These are phyloP conservation scores for Boletus rex-veris DNA, from an alignment of 768 basidiomycete genomes.

Conservation along the genomic window DNA sequence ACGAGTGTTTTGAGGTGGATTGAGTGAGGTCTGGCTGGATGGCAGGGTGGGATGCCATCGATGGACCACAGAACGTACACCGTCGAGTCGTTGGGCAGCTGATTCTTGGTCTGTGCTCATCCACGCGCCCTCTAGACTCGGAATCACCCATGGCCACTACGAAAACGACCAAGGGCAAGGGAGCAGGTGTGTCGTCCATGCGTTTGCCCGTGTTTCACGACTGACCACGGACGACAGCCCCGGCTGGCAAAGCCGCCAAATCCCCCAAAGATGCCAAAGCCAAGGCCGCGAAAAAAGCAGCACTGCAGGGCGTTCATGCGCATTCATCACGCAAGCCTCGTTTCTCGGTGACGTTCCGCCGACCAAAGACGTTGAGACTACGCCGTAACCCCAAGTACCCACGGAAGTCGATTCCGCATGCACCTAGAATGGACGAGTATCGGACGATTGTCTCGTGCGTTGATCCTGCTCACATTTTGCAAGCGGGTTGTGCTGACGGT, in stretches of 20 bases:
- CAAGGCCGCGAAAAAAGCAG: constrained; percentile 95
- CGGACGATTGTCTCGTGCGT: constrained; percentile 87
- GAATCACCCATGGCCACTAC: constrained; percentile 57
- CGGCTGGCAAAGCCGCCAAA: constrained; percentile 29
- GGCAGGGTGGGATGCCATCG: not conserved
- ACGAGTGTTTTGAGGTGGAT: constrained; percentile 20
- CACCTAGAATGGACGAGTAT: constrained; percentile 94
- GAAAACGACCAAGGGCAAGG: constrained; percentile 65
- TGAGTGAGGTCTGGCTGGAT: constrained; percentile 17
- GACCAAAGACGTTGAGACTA: constrained; percentile 89
- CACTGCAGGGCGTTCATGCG: constrained; percentile 79
- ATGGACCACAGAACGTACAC: too few species aligned
- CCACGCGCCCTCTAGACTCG: constrained; percentile 6
- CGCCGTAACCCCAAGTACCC: constrained; percentile 87
- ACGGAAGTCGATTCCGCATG: constrained; percentile 91
- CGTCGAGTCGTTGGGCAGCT: not conserved
- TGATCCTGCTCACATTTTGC: not conserved
- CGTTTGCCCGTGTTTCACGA: constrained; percentile 27
- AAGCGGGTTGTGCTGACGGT: not conserved
- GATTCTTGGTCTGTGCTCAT: constrained; percentile 1
- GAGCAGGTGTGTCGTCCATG: constrained; percentile 34
- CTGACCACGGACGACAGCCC: not conserved
- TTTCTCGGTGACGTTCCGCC: constrained; percentile 87
- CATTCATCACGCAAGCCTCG: constrained; percentile 79
- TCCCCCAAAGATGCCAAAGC: constrained; percentile 55